Percentiles rank a stretch among this genome's conserved stretches.
These are phyloP conservation scores for Oryza glaberrima DNA, from an alignment of 176 grass and related monocot genomes.

Conservation along the genomic window DNA sequence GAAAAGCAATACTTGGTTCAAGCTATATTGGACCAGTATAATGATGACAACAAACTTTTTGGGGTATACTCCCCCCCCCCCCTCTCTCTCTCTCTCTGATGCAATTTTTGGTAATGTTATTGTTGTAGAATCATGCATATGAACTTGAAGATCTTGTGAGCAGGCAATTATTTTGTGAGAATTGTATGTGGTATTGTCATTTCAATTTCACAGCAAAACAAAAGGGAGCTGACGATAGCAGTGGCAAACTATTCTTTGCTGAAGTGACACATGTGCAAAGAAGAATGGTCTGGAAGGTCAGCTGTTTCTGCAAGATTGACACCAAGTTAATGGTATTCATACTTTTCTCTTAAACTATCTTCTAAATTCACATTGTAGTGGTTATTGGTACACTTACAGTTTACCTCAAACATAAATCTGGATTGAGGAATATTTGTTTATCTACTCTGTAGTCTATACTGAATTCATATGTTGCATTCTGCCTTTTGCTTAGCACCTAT, in stretches of 20 bases:
- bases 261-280: neutral
- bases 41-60: neutral
- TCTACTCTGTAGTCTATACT: too few relatives aligned
- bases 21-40: constrained; percentile 14
- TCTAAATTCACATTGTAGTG: neutral
- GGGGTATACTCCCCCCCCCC: neutral
- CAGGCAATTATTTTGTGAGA: neutral
- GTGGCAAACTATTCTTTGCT: constrained; percentile 24
- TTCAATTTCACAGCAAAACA: constrained; percentile 30
- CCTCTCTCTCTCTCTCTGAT: too few relatives aligned
- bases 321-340: neutral
- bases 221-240: neutral
- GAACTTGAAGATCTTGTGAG: constrained; percentile 15
- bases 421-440: too few relatives aligned
- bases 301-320: constrained; percentile 5
- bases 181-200: constrained; percentile 16
- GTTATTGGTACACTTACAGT: neutral
- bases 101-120: too few relatives aligned
- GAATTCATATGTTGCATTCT: too few relatives aligned
- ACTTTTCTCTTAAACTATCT: neutral
- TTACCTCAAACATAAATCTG: neutral
- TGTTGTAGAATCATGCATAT: neutral
- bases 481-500: too few relatives aligned
- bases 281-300: neutral
- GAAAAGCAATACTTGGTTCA: neutral